Evolutionary conservation across 495 filamentous ascomycete species (phyloP), one percentile per base, ranked within the genome.

Genomic region (Hyaloscypha hepaticicola): DNA sequence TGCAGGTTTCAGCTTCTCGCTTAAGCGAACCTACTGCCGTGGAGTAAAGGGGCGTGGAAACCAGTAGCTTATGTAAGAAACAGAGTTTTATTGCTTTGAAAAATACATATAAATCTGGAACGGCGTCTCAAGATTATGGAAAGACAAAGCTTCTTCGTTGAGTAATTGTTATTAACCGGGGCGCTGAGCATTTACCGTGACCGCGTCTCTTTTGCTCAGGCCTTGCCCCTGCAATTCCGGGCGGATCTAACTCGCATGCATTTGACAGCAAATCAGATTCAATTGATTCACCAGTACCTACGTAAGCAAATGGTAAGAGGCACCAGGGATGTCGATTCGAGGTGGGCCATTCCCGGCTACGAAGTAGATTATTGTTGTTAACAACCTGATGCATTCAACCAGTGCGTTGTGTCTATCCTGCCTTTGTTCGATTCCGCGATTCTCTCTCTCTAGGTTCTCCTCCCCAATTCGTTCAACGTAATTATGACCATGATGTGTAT

Each of bases 1-100:
- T 53, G 21, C 9, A 53, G 50, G 50, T 53, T 53, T 27, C 22
- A 27, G 5, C 21, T 53, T 53, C 50, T 53, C 50, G 50, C 50
- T 53, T 53, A 27, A 9, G 3, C 7, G 11, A 4, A 45, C 38
- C 38, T 16, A 3, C 38, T 4, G 6, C 38, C 9, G 12, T 16
- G 38, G 38, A 14, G 38, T 45, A 34, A 34, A 12, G 31, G 31
- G 31, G 31, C 31, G 31, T 34, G 31, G 12, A 34, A 12, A 34
- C 12, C 31, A 5, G 31, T 34, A 12, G 31, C 31, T 34, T 5
- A 45, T 14, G 38, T 45, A 14, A 45, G 38, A 45, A 14, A 16
- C 3, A 45, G 14, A 16, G 16, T 45, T 14, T 19, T 45, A 45
- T 45, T 33, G n/a, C n/a, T n/a, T n/a, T n/a, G 11, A 16, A 45